phyloP scores from a whole-genome alignment of 306 rosid species.

The Ochetophila trinervis region DNA sequence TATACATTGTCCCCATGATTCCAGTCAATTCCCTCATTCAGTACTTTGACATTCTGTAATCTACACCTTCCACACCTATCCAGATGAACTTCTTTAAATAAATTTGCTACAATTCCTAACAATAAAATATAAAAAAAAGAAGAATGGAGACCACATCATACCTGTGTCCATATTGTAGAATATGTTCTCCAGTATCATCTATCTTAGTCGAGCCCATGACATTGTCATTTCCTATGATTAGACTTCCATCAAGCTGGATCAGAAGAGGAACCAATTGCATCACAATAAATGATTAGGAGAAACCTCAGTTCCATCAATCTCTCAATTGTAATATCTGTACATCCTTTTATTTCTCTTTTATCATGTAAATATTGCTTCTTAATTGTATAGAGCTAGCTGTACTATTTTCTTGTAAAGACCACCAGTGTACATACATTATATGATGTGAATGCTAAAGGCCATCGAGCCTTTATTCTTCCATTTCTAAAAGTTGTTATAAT shows the following conservation, averaged over 20 bases:
- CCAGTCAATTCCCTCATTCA: constrained; percentile 87
- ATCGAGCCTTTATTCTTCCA: no score
- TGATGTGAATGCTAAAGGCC: no score
- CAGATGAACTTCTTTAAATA: constrained; percentile 24
- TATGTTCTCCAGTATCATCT: constrained; percentile 54
- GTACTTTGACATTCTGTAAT: constrained; percentile 72
- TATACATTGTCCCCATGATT: constrained; percentile 50
- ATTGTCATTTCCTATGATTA: constrained; percentile 59
- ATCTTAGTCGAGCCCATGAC: constrained; percentile 60
- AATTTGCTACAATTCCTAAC: constrained; percentile 20
- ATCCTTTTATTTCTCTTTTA: no score
- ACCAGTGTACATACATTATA: no score
- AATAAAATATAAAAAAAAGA: constrained; percentile 1
- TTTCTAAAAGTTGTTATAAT: not conserved
- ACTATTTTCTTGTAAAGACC: no score
- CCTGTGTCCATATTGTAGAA: constrained; percentile 84
- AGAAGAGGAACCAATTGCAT: constrained; percentile 39
- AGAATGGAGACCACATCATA: constrained; percentile 24
- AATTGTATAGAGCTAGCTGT: no score
- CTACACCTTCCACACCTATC: constrained; percentile 93
- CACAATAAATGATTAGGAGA: not conserved
- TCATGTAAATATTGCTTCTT: no score
- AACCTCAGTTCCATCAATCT: no score
- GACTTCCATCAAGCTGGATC: constrained; percentile 81
- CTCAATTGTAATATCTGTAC: no score